Conservation (phyloP, 2,329 filamentous ascomycete genomes). For the Fonsecaea multimorphosa region DNA sequence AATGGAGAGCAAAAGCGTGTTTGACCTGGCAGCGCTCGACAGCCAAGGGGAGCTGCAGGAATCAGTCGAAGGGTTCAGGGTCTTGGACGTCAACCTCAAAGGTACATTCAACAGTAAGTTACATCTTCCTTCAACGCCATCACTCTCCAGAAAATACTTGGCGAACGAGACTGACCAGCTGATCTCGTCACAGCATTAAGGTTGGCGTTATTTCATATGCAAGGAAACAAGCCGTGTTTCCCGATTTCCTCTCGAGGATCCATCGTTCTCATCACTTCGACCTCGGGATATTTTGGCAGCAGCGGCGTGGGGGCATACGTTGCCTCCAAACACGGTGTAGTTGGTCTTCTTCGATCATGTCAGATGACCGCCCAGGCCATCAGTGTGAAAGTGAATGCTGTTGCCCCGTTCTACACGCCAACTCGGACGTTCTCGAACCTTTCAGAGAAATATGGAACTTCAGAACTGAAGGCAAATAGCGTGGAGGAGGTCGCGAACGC, state of each 20-base stretch:
- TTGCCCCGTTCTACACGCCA: constrained; percentile 58
- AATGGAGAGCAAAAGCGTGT: constrained; percentile 22
- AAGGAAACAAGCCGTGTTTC: neutral
- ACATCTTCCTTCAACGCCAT: neutral
- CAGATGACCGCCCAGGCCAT: constrained; percentile 46
- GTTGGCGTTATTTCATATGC: constrained; percentile 19
- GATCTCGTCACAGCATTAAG: constrained; percentile 38
- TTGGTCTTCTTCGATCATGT: constrained; percentile 49
- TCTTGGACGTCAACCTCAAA: constrained; percentile 53
- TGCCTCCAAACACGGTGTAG: constrained; percentile 53
- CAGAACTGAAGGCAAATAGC: constrained; percentile 51
- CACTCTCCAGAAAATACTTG: neutral
- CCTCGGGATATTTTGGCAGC: constrained; percentile 53
- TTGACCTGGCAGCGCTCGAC: constrained; percentile 14
- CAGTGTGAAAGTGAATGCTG: constrained; percentile 52
- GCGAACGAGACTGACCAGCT: neutral
- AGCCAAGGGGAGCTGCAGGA: constrained; percentile 12
- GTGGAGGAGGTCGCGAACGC: constrained; percentile 52
- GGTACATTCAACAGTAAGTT: constrained; percentile 57
- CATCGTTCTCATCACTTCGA: constrained; percentile 50
- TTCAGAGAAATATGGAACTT: constrained; percentile 46
- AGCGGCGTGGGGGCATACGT: constrained; percentile 52
- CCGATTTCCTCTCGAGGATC: constrained; percentile 43
- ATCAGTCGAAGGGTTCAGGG: constrained; percentile 18
- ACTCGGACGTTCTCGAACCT: constrained; percentile 53